A percentile compares a stretch with the other conserved stretches of the same genome.
These are phyloP conservation scores for Rhizopogon salebrosus DNA, from an alignment of 768 basidiomycete species.

Conservation along the genomic window DNA sequence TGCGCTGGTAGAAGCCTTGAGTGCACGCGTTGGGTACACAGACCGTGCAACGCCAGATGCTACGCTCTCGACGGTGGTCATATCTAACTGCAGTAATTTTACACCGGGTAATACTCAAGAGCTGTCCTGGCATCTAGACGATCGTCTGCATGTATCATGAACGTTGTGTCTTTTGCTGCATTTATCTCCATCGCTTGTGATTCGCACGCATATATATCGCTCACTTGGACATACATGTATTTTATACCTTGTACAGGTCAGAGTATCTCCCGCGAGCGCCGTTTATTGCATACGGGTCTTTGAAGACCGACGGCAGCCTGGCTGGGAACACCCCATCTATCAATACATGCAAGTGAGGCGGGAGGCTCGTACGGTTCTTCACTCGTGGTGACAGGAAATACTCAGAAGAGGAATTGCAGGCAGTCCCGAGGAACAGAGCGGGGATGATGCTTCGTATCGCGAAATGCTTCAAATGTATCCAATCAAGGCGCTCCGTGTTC, in stretches of 20 bases:
- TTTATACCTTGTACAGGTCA: background rate
- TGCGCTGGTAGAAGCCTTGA: constrained; percentile 48
- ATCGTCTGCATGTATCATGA: constrained; percentile 22
- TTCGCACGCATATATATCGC: background rate
- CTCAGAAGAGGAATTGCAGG: too few relatives aligned
- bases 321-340: too few relatives aligned
- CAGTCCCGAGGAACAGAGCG: too few relatives aligned
- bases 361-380: too few relatives aligned
- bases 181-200: constrained; percentile 4
- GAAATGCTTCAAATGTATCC: too few relatives aligned
- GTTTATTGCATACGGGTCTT: too few relatives aligned
- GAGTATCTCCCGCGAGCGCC: too few relatives aligned
- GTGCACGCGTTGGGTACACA: constrained; percentile 39
- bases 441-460: too few relatives aligned
- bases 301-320: too few relatives aligned
- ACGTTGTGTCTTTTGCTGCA: background rate
- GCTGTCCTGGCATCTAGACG: constrained; percentile 20
- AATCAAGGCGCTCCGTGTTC: too few relatives aligned
- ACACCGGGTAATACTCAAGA: constrained; percentile 14
- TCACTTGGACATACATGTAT: background rate
- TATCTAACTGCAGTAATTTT: constrained; percentile 20
- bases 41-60: constrained; percentile 25
- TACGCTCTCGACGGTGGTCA: constrained; percentile 20
- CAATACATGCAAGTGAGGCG: too few relatives aligned
- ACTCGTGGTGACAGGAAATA: too few relatives aligned